phyloP scores from a whole-genome alignment of 2,329 filamentous ascomycete genomes.

The Pseudocercospora crystallina region DNA sequence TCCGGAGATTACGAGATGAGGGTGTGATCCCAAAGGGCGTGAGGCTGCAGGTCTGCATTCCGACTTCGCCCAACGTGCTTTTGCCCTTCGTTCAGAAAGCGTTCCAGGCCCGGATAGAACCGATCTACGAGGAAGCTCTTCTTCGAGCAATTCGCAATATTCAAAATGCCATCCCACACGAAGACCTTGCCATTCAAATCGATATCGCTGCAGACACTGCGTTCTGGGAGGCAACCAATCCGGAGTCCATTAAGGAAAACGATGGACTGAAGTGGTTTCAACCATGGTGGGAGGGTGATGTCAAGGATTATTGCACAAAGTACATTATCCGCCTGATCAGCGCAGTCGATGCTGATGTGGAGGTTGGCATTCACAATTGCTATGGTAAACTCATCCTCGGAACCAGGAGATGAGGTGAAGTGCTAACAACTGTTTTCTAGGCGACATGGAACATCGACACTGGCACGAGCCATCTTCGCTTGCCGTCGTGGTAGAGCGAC shows the following conservation, averaged over 20 bases:
- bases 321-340: constrained; percentile 35
- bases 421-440: neutral
- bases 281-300: constrained; percentile 37
- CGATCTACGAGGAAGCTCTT: constrained; percentile 37
- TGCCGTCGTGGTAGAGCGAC: constrained; percentile 37
- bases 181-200: constrained; percentile 39
- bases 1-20: constrained; percentile 32
- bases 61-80: constrained; percentile 31
- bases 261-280: constrained; percentile 24
- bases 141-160: constrained; percentile 31
- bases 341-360: constrained; percentile 38
- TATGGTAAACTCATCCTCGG: constrained; percentile 37
- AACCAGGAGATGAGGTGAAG: neutral
- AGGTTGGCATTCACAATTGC: constrained; percentile 49
- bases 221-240: constrained; percentile 30
- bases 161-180: constrained; percentile 34
- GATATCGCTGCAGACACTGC: constrained; percentile 38
- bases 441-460: constrained; percentile 44
- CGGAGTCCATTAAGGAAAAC: constrained; percentile 14
- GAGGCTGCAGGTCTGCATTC: constrained; percentile 39
- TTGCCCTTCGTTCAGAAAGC: constrained; percentile 28
- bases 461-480: constrained; percentile 46
- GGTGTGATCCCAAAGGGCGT: constrained; percentile 31
- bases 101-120: constrained; percentile 33
- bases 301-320: constrained; percentile 38